Evolutionary conservation across 192 early-diverging fungal genomes (phyloP), one percentile per base, ranked within the genome.

Genomic region (Coemansia sp.): DNA sequence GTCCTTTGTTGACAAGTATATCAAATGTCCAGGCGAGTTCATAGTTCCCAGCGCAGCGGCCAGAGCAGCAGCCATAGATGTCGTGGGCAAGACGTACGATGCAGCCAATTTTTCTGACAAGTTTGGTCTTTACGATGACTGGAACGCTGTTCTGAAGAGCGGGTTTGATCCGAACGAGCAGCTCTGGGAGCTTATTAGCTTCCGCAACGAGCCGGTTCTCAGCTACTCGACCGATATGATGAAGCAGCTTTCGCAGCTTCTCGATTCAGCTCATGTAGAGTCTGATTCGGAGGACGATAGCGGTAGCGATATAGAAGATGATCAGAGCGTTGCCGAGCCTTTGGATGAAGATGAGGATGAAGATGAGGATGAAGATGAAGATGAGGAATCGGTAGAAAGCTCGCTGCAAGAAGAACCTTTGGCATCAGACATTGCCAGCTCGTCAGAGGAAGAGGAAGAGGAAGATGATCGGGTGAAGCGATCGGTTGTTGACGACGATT

Each of bases 141-240:
- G 73, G 79, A 65, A 48, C 35, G 56, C 73, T 2, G 74, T 75
- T 0, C 20, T 58, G 0, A 63, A 61, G 14, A 82, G 74, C 38
- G 81, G 81, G 17, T 82, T 82, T 50, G 75, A 76, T 56, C 46
- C 63, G 14, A 66, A 87, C 52, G 87, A 91, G 61, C 94, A 96
- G 84, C 88, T 98, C 50, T 98, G 96, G 96, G 92, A 95, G 75
- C 91, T 96, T 71, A 84, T 98, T 50, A 87, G 88, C 61, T 79
- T 94, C 69, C 90, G 90, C 61, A 96, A 96, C 69, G 84, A 86
- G 60, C 91, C 92, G 0, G 88, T 95, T 63, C 73, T 93, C 20
- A 81, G 85, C 34, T 89, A 87, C 69, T 67, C 89, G 20, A 81
- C 78, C 9, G 73, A 77, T 48, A 66, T 54, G 0, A 81, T 86